Evolutionary conservation across 345 rosid genomes (phyloP).

Genomic region (Turnera subulata): DNA sequence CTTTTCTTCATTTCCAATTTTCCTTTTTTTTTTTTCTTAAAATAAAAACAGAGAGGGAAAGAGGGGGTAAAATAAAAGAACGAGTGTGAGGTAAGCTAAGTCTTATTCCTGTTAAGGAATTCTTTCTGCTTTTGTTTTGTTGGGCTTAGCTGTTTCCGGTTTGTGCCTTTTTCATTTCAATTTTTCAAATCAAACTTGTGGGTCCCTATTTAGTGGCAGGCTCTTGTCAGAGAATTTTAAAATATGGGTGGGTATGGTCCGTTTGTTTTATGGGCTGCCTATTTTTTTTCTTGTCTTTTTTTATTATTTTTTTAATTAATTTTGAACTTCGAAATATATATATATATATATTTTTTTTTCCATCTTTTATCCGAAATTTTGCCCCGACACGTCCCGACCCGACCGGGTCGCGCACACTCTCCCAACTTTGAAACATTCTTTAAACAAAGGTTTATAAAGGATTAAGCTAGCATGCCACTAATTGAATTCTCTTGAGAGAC

Average conservation of each 20-base stretch:
- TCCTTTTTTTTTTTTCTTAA: background rate
- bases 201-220: slow-evolving; percentile 4
- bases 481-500: too few relatives aligned
- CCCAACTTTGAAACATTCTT: too few relatives aligned
- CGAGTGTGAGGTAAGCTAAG: slow-evolving; percentile 1
- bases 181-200: background rate
- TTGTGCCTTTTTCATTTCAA: background rate
- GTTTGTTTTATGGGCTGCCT: slow-evolving; percentile 1
- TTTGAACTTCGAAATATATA: too few relatives aligned
- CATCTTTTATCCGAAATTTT: too few relatives aligned
- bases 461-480: too few relatives aligned
- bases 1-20: background rate
- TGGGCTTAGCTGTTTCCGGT: background rate
- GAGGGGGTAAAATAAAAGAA: too few relatives aligned
- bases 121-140: background rate
- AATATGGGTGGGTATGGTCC: background rate
- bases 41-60: background rate
- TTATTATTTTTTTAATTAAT: too few relatives aligned
- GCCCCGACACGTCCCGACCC: too few relatives aligned
- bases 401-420: too few relatives aligned
- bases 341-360: too few relatives aligned
- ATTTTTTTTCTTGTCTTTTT: background rate
- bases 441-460: too few relatives aligned
- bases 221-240: background rate
- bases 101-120: background rate